A percentile compares a stretch with the other conserved stretches of the same genome.
Conservation (phyloP, 352 stramenopile species). For the Paralagenidium karlingii region DNA sequence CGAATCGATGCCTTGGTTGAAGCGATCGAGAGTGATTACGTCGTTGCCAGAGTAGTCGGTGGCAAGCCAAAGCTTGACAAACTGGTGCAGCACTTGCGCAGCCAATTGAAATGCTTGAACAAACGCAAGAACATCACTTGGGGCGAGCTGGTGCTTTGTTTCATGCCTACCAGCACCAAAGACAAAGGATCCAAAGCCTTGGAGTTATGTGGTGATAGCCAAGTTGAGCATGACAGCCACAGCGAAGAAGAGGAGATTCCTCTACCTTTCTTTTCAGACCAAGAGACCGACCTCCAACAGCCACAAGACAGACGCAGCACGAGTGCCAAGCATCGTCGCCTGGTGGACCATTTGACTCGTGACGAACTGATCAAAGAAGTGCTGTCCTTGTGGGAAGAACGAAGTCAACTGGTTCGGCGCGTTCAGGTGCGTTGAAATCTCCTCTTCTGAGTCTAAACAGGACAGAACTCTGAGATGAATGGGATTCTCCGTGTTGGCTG, state of each 20-base stretch:
- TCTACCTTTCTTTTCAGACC: conserved; percentile 2
- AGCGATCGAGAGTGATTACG: conserved; percentile 17
- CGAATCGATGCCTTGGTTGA: conserved; percentile 14
- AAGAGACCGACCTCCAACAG: not conserved
- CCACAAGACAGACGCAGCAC: not conserved
- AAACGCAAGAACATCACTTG: conserved; percentile 42
- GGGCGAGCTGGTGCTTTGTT: conserved; percentile 61
- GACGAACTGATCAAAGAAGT: conserved; percentile 32
- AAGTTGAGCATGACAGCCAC: not conserved
- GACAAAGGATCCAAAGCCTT: no score
- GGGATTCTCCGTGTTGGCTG: no score
- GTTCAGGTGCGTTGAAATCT: no score
- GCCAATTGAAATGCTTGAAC: conserved; percentile 10
- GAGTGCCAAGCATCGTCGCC: conserved; percentile 10
- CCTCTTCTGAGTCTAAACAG: no score
- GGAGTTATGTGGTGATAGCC: not conserved
- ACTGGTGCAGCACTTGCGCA: conserved; percentile 31
- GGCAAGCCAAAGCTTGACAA: conserved; percentile 12
- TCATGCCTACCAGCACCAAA: conserved; percentile 32
- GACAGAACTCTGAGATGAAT: no score
- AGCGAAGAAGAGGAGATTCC: not conserved
- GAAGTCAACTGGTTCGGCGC: conserved; percentile 20
- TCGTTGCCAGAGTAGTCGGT: conserved; percentile 21
- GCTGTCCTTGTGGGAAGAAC: conserved; percentile 18
- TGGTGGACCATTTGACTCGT: conserved; percentile 18